Base-by-base conservation (phyloP, 495 filamentous ascomycete genomes). In the Trichoderma gamsii region DNA sequence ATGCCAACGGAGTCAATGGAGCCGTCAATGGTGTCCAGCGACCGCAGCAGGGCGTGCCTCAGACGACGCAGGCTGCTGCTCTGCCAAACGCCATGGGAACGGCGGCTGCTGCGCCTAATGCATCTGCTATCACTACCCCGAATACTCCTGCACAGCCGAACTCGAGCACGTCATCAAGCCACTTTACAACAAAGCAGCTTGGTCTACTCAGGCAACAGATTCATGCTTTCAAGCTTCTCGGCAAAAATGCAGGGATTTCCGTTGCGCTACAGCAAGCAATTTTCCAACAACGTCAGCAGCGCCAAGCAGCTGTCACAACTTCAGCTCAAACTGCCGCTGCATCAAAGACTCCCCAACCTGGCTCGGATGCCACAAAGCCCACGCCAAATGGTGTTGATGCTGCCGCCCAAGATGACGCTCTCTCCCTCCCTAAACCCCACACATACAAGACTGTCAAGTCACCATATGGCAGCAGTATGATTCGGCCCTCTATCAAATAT, bases 241-340 rank as follows among this genome's bases (percentile, higher is more conserved):
- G 88, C 13, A 95, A 92, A 76, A 95, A 95, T 67, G 80, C 87
- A 32, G 86, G 91, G 0, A 87, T 97, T 18, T 90, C 92, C 2
- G 76, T 82, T n/a, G 79, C 82, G 52, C 80, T 93, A 49, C 89
- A 93, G 74, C 88, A 91, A 72, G 86, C 88, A 69, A 84, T 96
- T 4, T 93, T 92, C 72, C 81, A 87, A 27, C 85, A 88, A 15
- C 88, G 90, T 63, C 88, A 90, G 70, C 81, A 81, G 56, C 82
- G 85, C 44, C 85, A 88, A 68, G 80, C 85, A 3, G 82, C 84
- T n/a, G 81, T 81, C 23, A 41, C 74, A 18, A 76, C 78, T 46
- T 74, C 89, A 15, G 73, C 84, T 41, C 52, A 61, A 61, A 16
- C 52, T 61, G 5, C 52, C 15, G 23, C 52, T n/a, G 21, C 52